phyloP scores from a whole-genome alignment of 768 basidiomycete genomes.

The Russula vinacea region DNA sequence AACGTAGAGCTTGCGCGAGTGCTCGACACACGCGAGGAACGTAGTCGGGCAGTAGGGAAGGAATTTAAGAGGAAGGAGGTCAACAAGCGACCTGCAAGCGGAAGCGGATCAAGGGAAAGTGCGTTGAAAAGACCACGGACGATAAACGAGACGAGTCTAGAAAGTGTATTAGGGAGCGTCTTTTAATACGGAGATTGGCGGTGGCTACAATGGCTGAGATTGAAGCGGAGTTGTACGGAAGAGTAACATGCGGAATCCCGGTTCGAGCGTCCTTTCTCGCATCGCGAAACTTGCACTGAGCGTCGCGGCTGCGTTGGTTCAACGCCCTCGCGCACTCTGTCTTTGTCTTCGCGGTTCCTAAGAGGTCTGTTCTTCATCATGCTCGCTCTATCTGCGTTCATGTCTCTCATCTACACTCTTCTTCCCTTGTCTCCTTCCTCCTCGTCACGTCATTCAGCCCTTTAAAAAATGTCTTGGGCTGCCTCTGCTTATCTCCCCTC shows the following conservation, averaged over 20 bases:
- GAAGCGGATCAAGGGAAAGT: background rate
- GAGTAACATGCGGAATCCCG: slow-evolving; percentile 24
- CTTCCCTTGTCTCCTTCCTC: slow-evolving; percentile 44
- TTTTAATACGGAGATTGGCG: slow-evolving; percentile 36
- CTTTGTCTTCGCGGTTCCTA: slow-evolving; percentile 48
- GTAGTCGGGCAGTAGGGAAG: slow-evolving; percentile 38
- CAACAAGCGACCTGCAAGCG: slow-evolving; percentile 2
- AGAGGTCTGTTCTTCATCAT: slow-evolving; percentile 94
- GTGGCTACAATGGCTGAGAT: slow-evolving; percentile 22
- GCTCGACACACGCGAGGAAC: slow-evolving; percentile 71
- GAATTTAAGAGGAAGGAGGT: slow-evolving; percentile 33
- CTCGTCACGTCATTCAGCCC: slow-evolving; percentile 51
- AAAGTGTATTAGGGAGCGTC: slow-evolving; percentile 30
- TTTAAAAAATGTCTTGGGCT: slow-evolving; percentile 64
- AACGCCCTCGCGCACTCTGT: slow-evolving; percentile 39
- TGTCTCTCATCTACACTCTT: slow-evolving; percentile 69
- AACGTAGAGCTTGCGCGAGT: slow-evolving; percentile 92
- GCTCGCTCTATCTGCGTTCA: slow-evolving; percentile 73
- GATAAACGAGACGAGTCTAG: background rate
- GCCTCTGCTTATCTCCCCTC: slow-evolving; percentile 63
- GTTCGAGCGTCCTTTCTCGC: slow-evolving; percentile 35
- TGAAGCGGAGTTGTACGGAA: slow-evolving; percentile 45
- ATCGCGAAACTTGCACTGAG: slow-evolving; percentile 60
- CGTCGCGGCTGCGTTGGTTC: slow-evolving; percentile 41
- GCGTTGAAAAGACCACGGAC: slow-evolving; percentile 3